Evolutionary conservation across 1,284 basidiomycete genomes (phyloP), one percentile per base, ranked within the genome.

Genomic region (Trichosporon sp.): DNA sequence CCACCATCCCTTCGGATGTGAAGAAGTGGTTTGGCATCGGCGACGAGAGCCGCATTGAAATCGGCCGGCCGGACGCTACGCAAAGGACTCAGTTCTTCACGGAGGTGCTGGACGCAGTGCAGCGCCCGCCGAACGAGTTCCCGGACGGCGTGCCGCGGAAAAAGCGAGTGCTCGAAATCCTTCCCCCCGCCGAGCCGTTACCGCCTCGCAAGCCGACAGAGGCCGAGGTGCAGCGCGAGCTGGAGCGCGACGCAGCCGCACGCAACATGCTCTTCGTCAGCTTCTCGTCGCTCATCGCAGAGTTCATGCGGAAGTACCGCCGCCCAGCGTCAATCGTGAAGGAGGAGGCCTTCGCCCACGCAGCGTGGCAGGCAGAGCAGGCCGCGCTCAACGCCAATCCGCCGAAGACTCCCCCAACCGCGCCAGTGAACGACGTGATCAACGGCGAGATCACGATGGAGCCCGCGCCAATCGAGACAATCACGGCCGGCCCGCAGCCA

Each of bases 271-370:
- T 99, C 73, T 92, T 92, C 76, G 92, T 88, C 75, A 86, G 91
- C 10, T 84, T 99, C 6, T 90, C 91, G 0, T 90, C 91, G 0
- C 89, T 98, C 58, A 81, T 98, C 40, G 86, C 85, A 2, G 94
- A 98, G 77, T 82, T 99, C 70, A 92, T 92, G 81, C 87, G 92
- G 76, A 95, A 95, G 81, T 95, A 91, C 81, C 93, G 93, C 82
- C 85, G 91, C 69, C 95, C 96, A 74, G 91, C 88, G 0, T 90
- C 93, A 76, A 83, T 86, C 46, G 90, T 92, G 49, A 86, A 85
- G 74, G 73, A 72, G 9, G 70, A 71, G 7, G 73, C 73, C 1
- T 65, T 71, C 25, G 65, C 56, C 5, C 60, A 66, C 3, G 65
- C 67, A 4, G 40, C 52, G 5, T 62, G 37, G 4, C 54, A 69